Base-by-base conservation (phyloP, 2,329 filamentous ascomycete species). In the Fonsecaea multimorphosa region DNA sequence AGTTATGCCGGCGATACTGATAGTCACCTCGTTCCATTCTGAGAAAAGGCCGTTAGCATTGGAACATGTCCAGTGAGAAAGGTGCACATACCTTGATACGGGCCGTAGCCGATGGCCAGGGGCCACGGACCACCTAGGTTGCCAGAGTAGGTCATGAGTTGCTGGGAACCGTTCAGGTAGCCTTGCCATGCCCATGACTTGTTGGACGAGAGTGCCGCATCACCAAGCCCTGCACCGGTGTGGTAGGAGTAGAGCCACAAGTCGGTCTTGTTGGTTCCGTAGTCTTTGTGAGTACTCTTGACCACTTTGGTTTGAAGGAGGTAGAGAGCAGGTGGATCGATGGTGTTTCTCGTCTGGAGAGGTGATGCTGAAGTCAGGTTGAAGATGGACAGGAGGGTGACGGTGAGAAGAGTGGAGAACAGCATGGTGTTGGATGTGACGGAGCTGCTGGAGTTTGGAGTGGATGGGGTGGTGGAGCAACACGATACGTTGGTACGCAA, bases 161-260 rank as follows among this genome's bases (percentile, higher is more conserved):
- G 65, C 32, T 70, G 64, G 16, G 67, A 69, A 19, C 61, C 67
- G 34, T 72, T 72, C 51, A 72, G 54, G 40, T 70, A 72, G 52
- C 63, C 68, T 32, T 68, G 61, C 70, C 63, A 65, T 22, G 69
- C 70, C 31, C 19, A 49, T 8, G 64, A 62, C 40, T 62, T 61
- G 64, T 69, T 67, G 12, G 67, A 58, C 12, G 63, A 64, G 11
- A 71, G 61, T 16, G 62, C 70, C 8, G 69, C 71, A 58, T 66
- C 66, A 27, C 70, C 70, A 5, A 71, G 64, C 19, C 70, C 71
- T 19, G 71, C 70, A 46, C 71, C 71, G n/a, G 71, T 72, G 59
- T 72, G 71, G 51, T 71, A 68, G 16, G 68, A 70, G 61, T 67
- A 68, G n/a, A 72, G 36, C 51, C 62, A 72, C 31, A 72, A 56